A percentile compares a stretch with the other conserved stretches of the same genome.
Conservation (phyloP, 495 filamentous ascomycete species). For the Penicillium paxilli region DNA sequence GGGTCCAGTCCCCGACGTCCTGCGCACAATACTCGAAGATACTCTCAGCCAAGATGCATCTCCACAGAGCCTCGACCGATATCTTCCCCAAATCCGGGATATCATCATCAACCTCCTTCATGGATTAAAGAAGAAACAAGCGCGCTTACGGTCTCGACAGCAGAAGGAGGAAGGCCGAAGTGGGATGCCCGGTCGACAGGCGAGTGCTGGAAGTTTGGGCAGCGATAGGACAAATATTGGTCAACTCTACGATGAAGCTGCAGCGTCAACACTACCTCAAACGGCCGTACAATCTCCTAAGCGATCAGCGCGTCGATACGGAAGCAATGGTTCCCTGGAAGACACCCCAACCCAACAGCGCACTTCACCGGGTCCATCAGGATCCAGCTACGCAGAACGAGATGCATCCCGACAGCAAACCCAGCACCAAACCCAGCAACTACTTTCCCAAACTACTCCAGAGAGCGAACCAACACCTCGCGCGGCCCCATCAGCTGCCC, state of each 20-base stretch:
- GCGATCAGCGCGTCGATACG: slow-evolving; percentile 48
- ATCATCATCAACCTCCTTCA: slow-evolving; percentile 98
- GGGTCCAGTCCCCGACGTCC: slow-evolving; percentile 88
- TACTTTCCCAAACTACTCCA: slow-evolving; percentile 57
- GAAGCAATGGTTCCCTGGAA: slow-evolving; percentile 49
- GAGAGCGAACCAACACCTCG: slow-evolving; percentile 41
- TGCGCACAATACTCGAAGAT: slow-evolving; percentile 89
- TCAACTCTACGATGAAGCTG: slow-evolving; percentile 63
- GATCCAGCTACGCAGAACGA: slow-evolving; percentile 37
- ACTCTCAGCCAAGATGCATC: slow-evolving; percentile 96
- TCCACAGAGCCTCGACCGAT: slow-evolving; percentile 85
- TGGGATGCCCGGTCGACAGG: slow-evolving; percentile 54
- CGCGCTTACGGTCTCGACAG: slow-evolving; percentile 79
- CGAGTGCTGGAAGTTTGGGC: slow-evolving; percentile 64
- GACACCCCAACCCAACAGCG: slow-evolving; percentile 46
- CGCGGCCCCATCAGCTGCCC: slow-evolving; percentile 37
- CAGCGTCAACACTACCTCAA: slow-evolving; percentile 28
- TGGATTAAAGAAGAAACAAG: slow-evolving; percentile 94
- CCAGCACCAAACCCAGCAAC: slow-evolving; percentile 52
- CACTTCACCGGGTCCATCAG: slow-evolving; percentile 36
- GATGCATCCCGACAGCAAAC: slow-evolving; percentile 50
- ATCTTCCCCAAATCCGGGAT: slow-evolving; percentile 88
- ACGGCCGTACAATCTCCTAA: slow-evolving; percentile 34
- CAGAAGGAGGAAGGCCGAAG: slow-evolving; percentile 60
- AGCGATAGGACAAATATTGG: slow-evolving; percentile 62